These are phyloP conservation scores for Thuja plicata DNA, from an alignment of 83 land plant species.

Conservation along the genomic window DNA sequence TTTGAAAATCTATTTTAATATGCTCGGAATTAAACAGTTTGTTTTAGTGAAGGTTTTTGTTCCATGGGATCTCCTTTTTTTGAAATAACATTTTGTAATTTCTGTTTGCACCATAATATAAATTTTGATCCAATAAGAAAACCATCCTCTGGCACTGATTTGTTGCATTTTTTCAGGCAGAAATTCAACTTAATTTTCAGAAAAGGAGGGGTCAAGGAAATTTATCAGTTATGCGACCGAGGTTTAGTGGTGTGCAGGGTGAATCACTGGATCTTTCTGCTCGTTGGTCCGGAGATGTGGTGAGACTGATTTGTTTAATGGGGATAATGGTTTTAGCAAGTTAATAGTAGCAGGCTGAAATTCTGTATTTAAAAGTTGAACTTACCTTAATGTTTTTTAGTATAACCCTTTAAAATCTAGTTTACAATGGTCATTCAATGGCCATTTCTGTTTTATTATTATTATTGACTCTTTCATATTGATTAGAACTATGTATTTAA, in stretches of 20 bases:
- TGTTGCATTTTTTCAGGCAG: constrained; percentile 65
- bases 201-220: constrained; percentile 93
- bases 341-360: not conserved
- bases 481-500: not conserved
- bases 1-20: not conserved
- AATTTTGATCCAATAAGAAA: not conserved
- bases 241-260: constrained; percentile 97
- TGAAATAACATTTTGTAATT: not conserved
- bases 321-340: not conserved
- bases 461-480: not conserved
- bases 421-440: not conserved
- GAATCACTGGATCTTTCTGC: constrained; percentile 92
- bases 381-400: not conserved
- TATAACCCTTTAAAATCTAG: not conserved
- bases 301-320: constrained; percentile 29
- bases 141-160: not conserved
- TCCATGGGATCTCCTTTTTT: not conserved
- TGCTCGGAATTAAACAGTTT: not conserved
- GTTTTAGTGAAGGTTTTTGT: not conserved
- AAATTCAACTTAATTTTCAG: constrained; percentile 86
- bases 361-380: not conserved
- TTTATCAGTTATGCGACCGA: constrained; percentile 82
- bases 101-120: not conserved
- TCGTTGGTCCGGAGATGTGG: constrained; percentile 99
- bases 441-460: not conserved